These are phyloP conservation scores for Scutellaria baicalensis DNA, from an alignment of 257 asterid genomes.

Conservation along the genomic window DNA sequence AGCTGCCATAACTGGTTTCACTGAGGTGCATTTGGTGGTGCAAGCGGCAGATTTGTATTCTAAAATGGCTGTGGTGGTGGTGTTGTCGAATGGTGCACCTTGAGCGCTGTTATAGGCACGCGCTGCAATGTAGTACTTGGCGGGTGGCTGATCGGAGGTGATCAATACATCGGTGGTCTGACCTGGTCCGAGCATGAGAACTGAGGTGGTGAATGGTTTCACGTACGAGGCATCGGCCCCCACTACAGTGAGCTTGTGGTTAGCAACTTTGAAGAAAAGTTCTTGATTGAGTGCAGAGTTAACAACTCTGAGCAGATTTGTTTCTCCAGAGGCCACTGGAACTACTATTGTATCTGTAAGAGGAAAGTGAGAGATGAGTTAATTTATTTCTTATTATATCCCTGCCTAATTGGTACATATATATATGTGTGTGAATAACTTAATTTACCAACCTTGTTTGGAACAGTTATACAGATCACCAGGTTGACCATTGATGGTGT, in stretches of 20 bases:
- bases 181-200: conserved; percentile 92
- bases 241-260: conserved; percentile 76
- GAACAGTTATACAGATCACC: conserved; percentile 92
- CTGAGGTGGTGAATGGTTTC: conserved; percentile 79
- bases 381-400: background rate
- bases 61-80: conserved; percentile 88
- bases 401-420: background rate
- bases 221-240: conserved; percentile 81
- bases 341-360: conserved; percentile 54
- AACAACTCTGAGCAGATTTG: conserved; percentile 62
- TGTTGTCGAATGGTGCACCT: conserved; percentile 78
- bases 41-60: conserved; percentile 54
- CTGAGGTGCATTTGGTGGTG: conserved; percentile 32
- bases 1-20: conserved; percentile 40
- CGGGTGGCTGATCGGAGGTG: conserved; percentile 62
- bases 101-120: conserved; percentile 87
- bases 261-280: conserved; percentile 78
- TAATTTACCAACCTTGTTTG: conserved; percentile 31
- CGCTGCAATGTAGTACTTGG: conserved; percentile 73
- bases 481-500: conserved; percentile 92
- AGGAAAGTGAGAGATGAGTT: background rate
- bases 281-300: conserved; percentile 82
- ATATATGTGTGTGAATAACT: background rate
- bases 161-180: conserved; percentile 88
- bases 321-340: conserved; percentile 56